Percentiles rank a stretch among this genome's conserved stretches.
These are phyloP conservation scores for Pseudocercospora crystallina DNA, from an alignment of 2,329 filamentous ascomycete species.

Conservation along the genomic window DNA sequence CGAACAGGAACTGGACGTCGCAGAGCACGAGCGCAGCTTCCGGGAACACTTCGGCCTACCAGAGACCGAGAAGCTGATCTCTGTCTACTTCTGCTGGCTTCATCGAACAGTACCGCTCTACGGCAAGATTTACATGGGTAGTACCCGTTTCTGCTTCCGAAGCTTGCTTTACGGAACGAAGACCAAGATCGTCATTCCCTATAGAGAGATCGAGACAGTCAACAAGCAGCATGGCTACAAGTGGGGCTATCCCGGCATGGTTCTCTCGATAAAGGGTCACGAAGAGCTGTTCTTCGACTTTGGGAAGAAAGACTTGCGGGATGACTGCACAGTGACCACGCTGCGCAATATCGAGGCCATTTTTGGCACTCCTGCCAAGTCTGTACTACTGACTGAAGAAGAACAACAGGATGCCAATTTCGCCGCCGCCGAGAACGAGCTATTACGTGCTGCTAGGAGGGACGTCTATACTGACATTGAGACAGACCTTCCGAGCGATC, in stretches of 20 bases:
- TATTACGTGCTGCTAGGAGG: constrained; percentile 71
- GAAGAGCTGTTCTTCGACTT: constrained; percentile 98
- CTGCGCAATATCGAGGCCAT: constrained; percentile 73
- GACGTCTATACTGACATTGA: constrained; percentile 44
- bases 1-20: constrained; percentile 56
- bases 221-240: constrained; percentile 94
- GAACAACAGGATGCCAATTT: constrained; percentile 69
- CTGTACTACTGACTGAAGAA: constrained; percentile 64
- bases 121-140: constrained; percentile 93
- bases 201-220: constrained; percentile 89
- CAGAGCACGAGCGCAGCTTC: constrained; percentile 66
- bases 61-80: constrained; percentile 75
- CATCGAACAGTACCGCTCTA: constrained; percentile 87
- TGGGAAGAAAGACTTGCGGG: constrained; percentile 69
- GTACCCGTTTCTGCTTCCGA: constrained; percentile 85
- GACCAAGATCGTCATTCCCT: constrained; percentile 86
- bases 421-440: constrained; percentile 75
- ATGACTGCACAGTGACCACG: constrained; percentile 84
- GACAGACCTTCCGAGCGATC: constrained; percentile 22
- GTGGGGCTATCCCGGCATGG: constrained; percentile 84
- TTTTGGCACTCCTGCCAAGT: constrained; percentile 65
- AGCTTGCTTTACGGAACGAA: constrained; percentile 85
- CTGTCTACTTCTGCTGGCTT: constrained; percentile 90
- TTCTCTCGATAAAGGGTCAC: constrained; percentile 88
- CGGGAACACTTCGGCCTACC: constrained; percentile 88